phyloP scores from a whole-genome alignment of 805 yeast species.

The Candida ficus region DNA sequence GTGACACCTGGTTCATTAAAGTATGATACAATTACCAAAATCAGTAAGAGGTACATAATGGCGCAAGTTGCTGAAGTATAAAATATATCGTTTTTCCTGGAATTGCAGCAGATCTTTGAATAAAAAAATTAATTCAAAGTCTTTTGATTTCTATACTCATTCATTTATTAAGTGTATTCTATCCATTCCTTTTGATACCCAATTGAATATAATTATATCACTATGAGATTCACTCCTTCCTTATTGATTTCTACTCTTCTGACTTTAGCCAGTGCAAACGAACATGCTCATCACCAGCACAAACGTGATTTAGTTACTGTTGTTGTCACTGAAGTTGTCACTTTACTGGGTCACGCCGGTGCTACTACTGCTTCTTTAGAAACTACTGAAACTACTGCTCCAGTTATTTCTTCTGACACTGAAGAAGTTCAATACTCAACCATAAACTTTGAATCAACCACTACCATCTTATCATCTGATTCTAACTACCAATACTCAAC shows the following conservation, averaged over 20 bases:
- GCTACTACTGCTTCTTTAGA: neutral
- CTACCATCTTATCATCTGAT: slow-evolving; percentile 12
- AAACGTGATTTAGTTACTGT: slow-evolving; percentile 38
- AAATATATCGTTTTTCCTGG: too few species aligned
- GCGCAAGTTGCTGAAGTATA: neutral
- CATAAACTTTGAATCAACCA: too few species aligned
- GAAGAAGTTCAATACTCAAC: too few species aligned
- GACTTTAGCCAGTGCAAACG: slow-evolving; percentile 13
- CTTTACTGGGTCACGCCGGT: slow-evolving; percentile 9
- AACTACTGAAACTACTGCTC: slow-evolving; percentile 7
- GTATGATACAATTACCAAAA: neutral
- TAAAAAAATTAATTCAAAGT: too few species aligned
- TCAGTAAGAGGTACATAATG: neutral
- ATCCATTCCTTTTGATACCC: neutral
- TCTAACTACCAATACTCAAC: slow-evolving; percentile 13
- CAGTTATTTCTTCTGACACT: too few species aligned
- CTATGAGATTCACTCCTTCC: slow-evolving; percentile 13
- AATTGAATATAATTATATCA: too few species aligned
- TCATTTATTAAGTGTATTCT: neutral
- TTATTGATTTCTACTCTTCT: slow-evolving; percentile 5
- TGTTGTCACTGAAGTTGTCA: slow-evolving; percentile 27
- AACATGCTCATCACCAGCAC: slow-evolving; percentile 44
- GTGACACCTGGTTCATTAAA: neutral
- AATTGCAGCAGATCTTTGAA: too few species aligned
- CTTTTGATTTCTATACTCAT: neutral